Evolutionary conservation across 306 rosid genomes (phyloP), one percentile per base, ranked within the genome.

Genomic region (Pterocarpus macrocarpus): DNA sequence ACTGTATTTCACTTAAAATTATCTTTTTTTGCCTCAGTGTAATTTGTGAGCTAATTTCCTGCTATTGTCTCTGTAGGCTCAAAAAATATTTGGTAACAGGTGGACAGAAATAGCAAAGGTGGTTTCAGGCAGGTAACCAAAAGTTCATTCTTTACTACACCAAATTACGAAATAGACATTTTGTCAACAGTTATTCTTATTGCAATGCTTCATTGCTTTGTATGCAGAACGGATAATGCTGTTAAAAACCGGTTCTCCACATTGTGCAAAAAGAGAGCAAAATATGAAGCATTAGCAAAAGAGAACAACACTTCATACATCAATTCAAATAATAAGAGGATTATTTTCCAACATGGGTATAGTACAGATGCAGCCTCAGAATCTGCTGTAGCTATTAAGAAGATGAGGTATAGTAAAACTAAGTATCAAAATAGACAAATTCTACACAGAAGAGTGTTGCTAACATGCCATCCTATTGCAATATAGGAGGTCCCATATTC

Each of bases 61-160:
- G 69, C 64, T 80, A 65, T 77, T 85, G 45, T 83, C 80, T 88
- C 67, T 83, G 72, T 84, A 96, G 99, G 99, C 99, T 71, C 99
- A 96, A 67, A 96, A 92, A 84, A 82, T 96, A 77, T 96, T 90
- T 77, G 99, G 99, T 44, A 96, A 96, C 83, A 87, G 98, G 75
- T 96, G 99, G 99, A 96, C 99, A 32, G 99, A 96, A 86, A 96
- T 96, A 85, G 98, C 99, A 2, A 96, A 94, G 90, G 99, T 96
- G 87, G 98, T 96, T 87, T 94, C 99, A 84, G 99, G 99, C 92
- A 96, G 99, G 99, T 96, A 89, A 79, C 57, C 17, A 50, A 68
- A 34, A 16, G 30, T 64, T 80, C 66, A 75, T 82, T 83, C 41
- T 67, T 67, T 12, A 5, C 49, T 72, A 61, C 33, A 3, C 63